These are phyloP conservation scores for Capsicum rhomboideum DNA, from an alignment of 257 asterid genomes.

Conservation along the genomic window DNA sequence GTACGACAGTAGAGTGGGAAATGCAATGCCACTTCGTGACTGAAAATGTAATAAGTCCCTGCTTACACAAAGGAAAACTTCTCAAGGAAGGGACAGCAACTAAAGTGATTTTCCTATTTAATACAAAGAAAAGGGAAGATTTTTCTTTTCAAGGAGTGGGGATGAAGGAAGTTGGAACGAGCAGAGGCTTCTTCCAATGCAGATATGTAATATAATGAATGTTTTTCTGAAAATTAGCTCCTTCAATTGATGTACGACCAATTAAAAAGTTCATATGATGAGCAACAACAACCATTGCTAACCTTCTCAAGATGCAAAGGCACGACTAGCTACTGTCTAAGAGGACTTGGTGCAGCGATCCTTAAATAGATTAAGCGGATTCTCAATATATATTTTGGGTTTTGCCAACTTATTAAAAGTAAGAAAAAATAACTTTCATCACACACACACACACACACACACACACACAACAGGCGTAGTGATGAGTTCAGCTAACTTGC, in stretches of 20 bases:
- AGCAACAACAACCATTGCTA: background rate
- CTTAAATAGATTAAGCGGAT: background rate
- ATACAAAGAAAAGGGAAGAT: background rate
- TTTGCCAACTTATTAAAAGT: background rate
- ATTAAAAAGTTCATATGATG: background rate
- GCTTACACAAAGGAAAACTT: background rate
- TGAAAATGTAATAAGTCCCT: background rate
- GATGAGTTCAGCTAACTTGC: no score
- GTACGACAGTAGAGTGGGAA: background rate
- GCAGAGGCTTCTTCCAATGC: background rate
- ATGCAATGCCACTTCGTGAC: background rate
- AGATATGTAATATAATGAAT: background rate
- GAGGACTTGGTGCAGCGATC: no score
- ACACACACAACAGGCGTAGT: background rate
- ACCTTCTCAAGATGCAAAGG: background rate
- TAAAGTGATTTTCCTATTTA: background rate
- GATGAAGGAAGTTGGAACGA: background rate
- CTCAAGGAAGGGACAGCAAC: background rate
- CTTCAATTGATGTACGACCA: no score
- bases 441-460: no score
- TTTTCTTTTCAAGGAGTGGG: background rate
- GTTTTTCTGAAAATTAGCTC: background rate
- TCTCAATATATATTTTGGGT: background rate
- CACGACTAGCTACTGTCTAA: no score
- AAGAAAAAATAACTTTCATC: background rate